A percentile compares a stretch with the other conserved stretches of the same genome.
phyloP scores from a whole-genome alignment of 108 stramenopile genomes.

The Cylindrotheca fusiformis region DNA sequence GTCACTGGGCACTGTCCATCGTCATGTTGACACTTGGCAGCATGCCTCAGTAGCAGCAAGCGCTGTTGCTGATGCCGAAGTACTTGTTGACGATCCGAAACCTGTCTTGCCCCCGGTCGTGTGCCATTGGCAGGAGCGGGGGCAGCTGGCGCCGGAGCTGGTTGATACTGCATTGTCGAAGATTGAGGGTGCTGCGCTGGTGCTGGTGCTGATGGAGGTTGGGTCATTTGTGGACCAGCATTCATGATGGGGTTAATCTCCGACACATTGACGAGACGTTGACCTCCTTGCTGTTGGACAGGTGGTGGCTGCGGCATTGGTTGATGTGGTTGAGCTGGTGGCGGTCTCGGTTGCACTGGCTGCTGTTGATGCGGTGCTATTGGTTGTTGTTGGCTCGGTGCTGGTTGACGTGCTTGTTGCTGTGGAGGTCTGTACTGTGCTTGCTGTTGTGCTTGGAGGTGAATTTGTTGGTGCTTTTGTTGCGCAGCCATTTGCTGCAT shows the following conservation, averaged over 20 bases:
- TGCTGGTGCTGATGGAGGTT: conserved; percentile 17
- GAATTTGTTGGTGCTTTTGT: conserved; percentile 19
- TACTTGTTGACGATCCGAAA: conserved; percentile 91
- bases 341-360: conserved; percentile 32
- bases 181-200: conserved; percentile 25
- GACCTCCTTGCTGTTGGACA: conserved; percentile 31
- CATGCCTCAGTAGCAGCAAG: conserved; percentile 94
- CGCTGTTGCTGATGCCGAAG: conserved; percentile 99
- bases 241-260: conserved; percentile 81
- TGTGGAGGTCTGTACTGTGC: conserved; percentile 17
- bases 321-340: conserved; percentile 26
- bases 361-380: conserved; percentile 40
- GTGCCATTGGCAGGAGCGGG: conserved; percentile 30
- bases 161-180: conserved; percentile 36
- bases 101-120: conserved; percentile 32
- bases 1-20: conserved; percentile 93
- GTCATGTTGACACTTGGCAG: conserved; percentile 97
- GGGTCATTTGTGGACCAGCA: conserved; percentile 16
- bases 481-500: conserved; percentile 54
- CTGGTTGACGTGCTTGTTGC: conserved; percentile 29
- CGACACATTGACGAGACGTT: conserved; percentile 76
- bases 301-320: conserved; percentile 36
- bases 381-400: conserved; percentile 39
- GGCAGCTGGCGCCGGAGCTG: conserved; percentile 17
- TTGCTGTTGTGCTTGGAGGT: conserved; percentile 31